Conservation (phyloP, 164 flowering plant species). For the Vitis rupestris region DNA sequence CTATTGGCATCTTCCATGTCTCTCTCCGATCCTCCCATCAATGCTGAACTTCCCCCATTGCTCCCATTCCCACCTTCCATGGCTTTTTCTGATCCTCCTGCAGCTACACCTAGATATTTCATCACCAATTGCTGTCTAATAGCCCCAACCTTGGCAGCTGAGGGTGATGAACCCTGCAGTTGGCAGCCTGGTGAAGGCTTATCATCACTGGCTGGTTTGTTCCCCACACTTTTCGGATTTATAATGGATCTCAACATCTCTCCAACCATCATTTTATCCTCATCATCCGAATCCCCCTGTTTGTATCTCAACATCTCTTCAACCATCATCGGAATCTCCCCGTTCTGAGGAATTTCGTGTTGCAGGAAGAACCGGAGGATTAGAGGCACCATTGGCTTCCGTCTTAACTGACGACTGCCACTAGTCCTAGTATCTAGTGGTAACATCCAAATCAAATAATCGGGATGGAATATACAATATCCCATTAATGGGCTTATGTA, state of each 20-base stretch:
- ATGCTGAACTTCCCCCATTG: background rate
- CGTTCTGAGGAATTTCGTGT: background rate
- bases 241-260: background rate
- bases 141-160: too few relatives aligned
- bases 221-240: background rate
- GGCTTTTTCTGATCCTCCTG: too few relatives aligned
- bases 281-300: background rate
- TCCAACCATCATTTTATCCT: background rate
- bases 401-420: background rate
- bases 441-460: slow-evolving; percentile 22
- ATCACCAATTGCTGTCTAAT: too few relatives aligned
- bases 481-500: slow-evolving; percentile 22
- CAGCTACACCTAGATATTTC: background rate
- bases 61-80: background rate
- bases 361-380: slow-evolving; percentile 2
- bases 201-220: too few relatives aligned
- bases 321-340: too few relatives aligned
- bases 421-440: slow-evolving; percentile 25
- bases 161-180: too few relatives aligned
- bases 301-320: too few relatives aligned
- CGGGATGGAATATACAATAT: slow-evolving; percentile 29
- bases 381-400: background rate
- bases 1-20: background rate
- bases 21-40: background rate
- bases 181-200: too few relatives aligned